Evolutionary conservation across 306 rosid species (phyloP), one percentile per base, ranked within the genome.

Genomic region (Parietaria judaica): DNA sequence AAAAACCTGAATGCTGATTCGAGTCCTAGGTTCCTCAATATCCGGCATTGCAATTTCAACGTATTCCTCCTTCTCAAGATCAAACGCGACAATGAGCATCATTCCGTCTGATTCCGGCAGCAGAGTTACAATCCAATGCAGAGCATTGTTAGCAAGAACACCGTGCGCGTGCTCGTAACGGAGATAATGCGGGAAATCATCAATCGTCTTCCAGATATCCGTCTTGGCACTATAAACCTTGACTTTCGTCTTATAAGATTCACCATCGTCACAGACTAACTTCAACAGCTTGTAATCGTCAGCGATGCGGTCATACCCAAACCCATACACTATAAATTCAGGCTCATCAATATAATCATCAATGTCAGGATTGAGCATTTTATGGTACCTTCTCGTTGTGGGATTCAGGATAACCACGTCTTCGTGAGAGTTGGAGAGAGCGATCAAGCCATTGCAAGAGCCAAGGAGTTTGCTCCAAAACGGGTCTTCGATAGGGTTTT

Each of bases 241-340:
- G 38, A 34, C 43, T 14, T 56, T 41, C 3, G 16, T 6, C 16
- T 11, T 9, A 12, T 23, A 23, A 23, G 31, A 23, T 23, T 23
- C 31, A 23, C 31, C 31, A 23, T 23, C 31, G 31, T 0, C 52
- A 48, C n/a, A 4, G 54, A 50, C 6, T 6, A 8, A 16, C 45
- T 50, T 23, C 4, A 55, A 11, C 38, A 56, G 14, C 60, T 56
- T 56, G 36, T 56, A 43, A 14, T 56, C 60, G 43, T 56, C 60
- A 2, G 14, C 37, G 6, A 35, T 45, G n/a, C 10, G 45, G 14
- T 56, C 61, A 9, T 35, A 56, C 11, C 37, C 38, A 6, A 17
- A 10, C 34, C 58, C 38, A 12, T 14, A 6, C 10, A 52, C 34
- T 4, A 13, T 4, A 10, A 16, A 16, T 1, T 14, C 9, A 23